phyloP scores from a whole-genome alignment of 768 basidiomycete species.

The Asterophora lycoperdoides region DNA sequence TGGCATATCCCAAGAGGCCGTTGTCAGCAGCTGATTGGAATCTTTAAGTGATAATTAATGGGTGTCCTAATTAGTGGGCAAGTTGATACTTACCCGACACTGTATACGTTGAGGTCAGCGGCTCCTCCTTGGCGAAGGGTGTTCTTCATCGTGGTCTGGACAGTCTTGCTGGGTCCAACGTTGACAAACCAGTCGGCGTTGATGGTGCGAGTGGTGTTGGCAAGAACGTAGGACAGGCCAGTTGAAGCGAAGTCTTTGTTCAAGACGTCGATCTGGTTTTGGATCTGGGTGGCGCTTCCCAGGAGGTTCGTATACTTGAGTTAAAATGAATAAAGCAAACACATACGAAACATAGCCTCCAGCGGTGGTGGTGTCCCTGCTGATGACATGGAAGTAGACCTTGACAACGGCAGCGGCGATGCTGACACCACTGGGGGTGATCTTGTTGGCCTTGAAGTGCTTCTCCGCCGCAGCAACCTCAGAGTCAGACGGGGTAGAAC shows the following conservation, averaged over 20 bases:
- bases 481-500: conserved; percentile 10
- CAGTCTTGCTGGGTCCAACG: conserved; percentile 30
- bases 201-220: conserved; percentile 36
- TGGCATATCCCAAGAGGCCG: conserved; percentile 48
- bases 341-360: conserved; percentile 43
- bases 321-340: conserved; percentile 1
- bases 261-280: conserved; percentile 31
- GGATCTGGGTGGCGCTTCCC: conserved; percentile 9
- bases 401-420: conserved; percentile 14
- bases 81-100: conserved; percentile 34
- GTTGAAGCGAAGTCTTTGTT: conserved; percentile 36
- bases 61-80: background rate
- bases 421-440: conserved; percentile 3
- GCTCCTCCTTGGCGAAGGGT: conserved; percentile 37
- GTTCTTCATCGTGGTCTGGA: conserved; percentile 47
- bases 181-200: conserved; percentile 47
- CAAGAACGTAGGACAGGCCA: conserved; percentile 37
- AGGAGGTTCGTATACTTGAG: background rate
- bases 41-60: conserved; percentile 3
- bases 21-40: conserved; percentile 23
- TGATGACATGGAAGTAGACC: conserved; percentile 32
- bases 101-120: conserved; percentile 45
- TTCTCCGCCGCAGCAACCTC: conserved; percentile 13
- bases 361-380: conserved; percentile 22
- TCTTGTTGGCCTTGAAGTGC: conserved; percentile 16